These are phyloP conservation scores for Logfia minima DNA, from an alignment of 129 eudicot species.

Conservation along the genomic window DNA sequence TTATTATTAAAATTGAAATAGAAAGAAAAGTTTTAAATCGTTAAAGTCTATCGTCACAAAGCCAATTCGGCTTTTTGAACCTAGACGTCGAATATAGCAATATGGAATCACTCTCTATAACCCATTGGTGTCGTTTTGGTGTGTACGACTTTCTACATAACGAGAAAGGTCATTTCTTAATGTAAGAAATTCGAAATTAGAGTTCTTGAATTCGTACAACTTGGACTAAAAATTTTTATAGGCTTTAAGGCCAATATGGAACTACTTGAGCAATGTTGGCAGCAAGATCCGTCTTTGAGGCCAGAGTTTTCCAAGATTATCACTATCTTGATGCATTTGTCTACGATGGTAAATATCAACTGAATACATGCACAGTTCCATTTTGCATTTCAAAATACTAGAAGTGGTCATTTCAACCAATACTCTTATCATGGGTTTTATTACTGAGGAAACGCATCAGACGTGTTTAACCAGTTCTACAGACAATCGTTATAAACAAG, in stretches of 20 bases:
- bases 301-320: constrained; percentile 64
- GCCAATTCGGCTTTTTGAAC: too few species aligned
- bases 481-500: not conserved
- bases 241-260: constrained; percentile 55
- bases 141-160: constrained; percentile 77
- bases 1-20: too few species aligned
- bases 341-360: constrained; percentile 44
- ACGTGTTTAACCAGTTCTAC: not conserved
- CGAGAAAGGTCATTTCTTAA: constrained; percentile 38
- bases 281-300: constrained; percentile 50
- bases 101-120: too few species aligned
- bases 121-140: not conserved
- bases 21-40: too few species aligned
- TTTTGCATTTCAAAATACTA: constrained; percentile 8
- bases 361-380: not conserved
- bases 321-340: constrained; percentile 41
- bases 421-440: not conserved
- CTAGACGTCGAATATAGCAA: too few species aligned
- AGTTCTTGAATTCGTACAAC: not conserved
- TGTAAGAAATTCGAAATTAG: not conserved
- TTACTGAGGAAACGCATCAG: not conserved
- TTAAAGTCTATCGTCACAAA: too few species aligned
- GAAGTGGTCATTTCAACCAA: not conserved
- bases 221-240: not conserved
- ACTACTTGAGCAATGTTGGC: constrained; percentile 58